A percentile compares a stretch with the other conserved stretches of the same genome.
Conservation (phyloP, 2,329 filamentous ascomycete genomes). For the Pseudogymnoascus sp. region DNA sequence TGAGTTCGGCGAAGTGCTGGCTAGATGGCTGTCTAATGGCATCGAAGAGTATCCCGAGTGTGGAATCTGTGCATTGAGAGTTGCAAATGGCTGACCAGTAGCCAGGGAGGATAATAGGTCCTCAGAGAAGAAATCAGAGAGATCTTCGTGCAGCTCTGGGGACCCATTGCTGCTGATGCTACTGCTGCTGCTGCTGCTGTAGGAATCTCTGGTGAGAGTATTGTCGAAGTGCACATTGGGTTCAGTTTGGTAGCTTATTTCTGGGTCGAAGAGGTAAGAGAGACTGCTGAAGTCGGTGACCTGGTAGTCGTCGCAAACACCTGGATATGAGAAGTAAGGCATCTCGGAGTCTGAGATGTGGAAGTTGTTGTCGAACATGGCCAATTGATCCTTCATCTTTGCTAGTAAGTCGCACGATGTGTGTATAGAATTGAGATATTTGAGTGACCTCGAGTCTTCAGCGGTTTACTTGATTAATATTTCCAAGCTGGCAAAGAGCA, state of each 20-base stretch:
- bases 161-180: background rate
- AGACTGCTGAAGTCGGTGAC: background rate
- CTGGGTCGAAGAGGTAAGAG: background rate
- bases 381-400: background rate
- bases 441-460: background rate
- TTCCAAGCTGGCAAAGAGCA: background rate
- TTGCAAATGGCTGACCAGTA: background rate
- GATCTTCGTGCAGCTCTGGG: background rate
- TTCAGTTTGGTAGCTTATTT: background rate
- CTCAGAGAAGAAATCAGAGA: background rate
- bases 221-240: background rate
- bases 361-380: background rate
- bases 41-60: background rate
- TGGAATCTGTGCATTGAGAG: background rate
- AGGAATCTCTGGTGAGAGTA: background rate
- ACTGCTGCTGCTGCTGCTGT: background rate
- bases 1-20: background rate
- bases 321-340: background rate
- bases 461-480: background rate
- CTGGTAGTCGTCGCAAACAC: background rate
- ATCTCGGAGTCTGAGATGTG: background rate
- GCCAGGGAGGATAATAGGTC: background rate
- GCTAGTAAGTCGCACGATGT: background rate
- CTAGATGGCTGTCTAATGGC: background rate
- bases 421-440: background rate